A percentile compares a stretch with the other conserved stretches of the same genome.
Conservation (phyloP, 805 yeast species). For the Allodekkera sacchari region DNA sequence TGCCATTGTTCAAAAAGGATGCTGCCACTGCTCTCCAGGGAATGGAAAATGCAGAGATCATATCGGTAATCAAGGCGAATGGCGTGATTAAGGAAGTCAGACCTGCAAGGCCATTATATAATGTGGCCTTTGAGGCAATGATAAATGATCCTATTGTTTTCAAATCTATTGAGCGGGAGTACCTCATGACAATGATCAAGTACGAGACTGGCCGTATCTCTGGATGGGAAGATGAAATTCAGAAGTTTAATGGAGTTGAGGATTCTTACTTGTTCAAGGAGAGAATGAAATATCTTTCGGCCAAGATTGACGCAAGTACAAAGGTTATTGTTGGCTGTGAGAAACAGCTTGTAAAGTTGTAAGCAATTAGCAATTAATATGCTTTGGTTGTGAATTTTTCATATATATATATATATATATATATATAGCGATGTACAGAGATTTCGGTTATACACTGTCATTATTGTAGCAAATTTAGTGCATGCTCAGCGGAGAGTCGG, state of each 20-base stretch:
- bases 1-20: constrained; percentile 52
- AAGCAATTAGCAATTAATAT: not conserved
- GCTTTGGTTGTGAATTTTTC: not conserved
- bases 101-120: constrained; percentile 80
- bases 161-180: constrained; percentile 56
- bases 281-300: constrained; percentile 58
- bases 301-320: constrained; percentile 58
- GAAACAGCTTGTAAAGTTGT: constrained; percentile 18
- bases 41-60: constrained; percentile 72
- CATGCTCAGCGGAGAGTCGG: constrained; percentile 25
- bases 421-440: not conserved
- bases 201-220: constrained; percentile 56
- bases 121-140: constrained; percentile 69
- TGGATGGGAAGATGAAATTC: constrained; percentile 64
- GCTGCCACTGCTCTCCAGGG: constrained; percentile 52
- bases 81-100: constrained; percentile 60
- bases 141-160: constrained; percentile 47
- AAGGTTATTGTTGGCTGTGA: constrained; percentile 41
- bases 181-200: constrained; percentile 43
- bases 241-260: constrained; percentile 42
- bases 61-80: constrained; percentile 62
- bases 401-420: not conserved
- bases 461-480: constrained; percentile 7
- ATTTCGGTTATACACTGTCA: too few relatives aligned
- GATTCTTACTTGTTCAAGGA: constrained; percentile 47